Conservation (phyloP, 148 eudicot genomes). For the Rheum nobile region DNA sequence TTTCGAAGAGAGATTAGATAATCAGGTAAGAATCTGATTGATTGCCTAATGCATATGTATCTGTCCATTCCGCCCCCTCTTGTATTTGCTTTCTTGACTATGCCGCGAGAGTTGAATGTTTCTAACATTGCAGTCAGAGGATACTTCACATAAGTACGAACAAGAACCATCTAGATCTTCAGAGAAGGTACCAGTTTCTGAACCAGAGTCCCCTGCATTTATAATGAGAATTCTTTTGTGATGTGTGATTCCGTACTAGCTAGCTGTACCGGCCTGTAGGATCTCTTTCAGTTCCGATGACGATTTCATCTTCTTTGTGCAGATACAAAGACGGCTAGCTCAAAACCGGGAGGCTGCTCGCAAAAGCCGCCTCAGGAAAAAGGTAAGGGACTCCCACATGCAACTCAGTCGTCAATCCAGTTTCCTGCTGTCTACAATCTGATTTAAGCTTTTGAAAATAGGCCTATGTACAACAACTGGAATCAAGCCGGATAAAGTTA, state of each 20-base stretch:
- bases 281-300: too few relatives aligned
- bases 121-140: conserved; percentile 78
- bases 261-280: too few relatives aligned
- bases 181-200: conserved; percentile 92
- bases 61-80: background rate
- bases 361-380: conserved; percentile 88
- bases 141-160: conserved; percentile 59
- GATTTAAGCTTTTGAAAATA: conserved; percentile 11
- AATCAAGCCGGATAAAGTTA: conserved; percentile 66
- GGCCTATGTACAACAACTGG: conserved; percentile 97
- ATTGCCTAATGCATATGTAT: background rate
- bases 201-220: too few relatives aligned
- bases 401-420: too few relatives aligned
- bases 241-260: too few relatives aligned
- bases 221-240: background rate
- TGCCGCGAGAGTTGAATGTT: too few relatives aligned
- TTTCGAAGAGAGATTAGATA: conserved; percentile 46
- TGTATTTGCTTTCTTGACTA: background rate
- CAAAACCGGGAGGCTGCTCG: conserved; percentile 99
- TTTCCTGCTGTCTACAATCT: background rate
- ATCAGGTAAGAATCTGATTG: conserved; percentile 35
- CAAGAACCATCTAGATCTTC: conserved; percentile 54
- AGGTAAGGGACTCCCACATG: conserved; percentile 51
- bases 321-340: conserved; percentile 72
- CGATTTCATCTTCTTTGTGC: background rate